Conservation (phyloP, 805 yeast species). For the Candida germanica region DNA sequence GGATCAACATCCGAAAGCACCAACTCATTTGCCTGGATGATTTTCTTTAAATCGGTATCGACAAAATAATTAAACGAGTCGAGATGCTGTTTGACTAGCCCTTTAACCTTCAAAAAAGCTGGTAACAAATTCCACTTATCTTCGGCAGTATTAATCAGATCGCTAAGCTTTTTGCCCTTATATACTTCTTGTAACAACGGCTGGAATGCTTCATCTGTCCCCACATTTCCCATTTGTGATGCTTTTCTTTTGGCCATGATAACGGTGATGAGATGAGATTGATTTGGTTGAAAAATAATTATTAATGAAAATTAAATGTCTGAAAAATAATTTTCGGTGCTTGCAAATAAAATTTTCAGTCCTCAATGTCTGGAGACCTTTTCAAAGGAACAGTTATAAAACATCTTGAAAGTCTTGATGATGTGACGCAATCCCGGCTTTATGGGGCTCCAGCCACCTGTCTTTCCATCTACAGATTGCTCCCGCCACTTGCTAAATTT, state of each 20-base stretch:
- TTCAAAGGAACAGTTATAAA: constrained; percentile 62
- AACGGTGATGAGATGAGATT: no score
- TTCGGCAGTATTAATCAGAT: constrained; percentile 84
- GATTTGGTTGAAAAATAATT: no score
- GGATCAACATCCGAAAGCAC: constrained; percentile 96
- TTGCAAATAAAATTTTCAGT: no score
- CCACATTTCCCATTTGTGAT: constrained; percentile 8
- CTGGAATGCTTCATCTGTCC: constrained; percentile 59
- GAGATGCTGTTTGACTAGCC: constrained; percentile 93
- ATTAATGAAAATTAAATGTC: no score
- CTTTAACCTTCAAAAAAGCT: constrained; percentile 92
- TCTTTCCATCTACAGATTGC: constrained; percentile 82
- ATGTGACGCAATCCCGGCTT: constrained; percentile 74
- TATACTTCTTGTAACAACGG: constrained; percentile 78
- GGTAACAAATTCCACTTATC: constrained; percentile 98
- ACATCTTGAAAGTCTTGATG: constrained; percentile 87
- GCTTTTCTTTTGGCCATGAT: constrained; percentile 15
- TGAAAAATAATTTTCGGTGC: no score
- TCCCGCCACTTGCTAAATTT: constrained; percentile 87
- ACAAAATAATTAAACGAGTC: constrained; percentile 98
- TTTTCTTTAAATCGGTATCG: constrained; percentile 88
- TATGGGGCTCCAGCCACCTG: constrained; percentile 89
- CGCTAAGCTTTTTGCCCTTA: constrained; percentile 83
- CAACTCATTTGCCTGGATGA: constrained; percentile 83
- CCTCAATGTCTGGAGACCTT: constrained; percentile 7